phyloP scores from a whole-genome alignment of 305 asterid species.

The Fraxinus baroniana region DNA sequence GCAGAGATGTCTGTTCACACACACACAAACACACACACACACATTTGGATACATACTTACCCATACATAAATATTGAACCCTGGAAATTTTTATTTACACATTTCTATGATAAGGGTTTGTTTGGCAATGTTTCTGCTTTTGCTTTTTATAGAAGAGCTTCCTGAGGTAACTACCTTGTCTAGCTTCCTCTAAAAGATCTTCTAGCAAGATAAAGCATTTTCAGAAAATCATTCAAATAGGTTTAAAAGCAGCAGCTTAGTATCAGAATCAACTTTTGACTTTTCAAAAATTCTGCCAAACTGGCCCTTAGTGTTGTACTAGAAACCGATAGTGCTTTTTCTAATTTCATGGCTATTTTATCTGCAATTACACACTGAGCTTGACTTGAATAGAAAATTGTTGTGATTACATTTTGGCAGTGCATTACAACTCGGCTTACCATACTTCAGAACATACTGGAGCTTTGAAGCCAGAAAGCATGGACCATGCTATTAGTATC shows the following conservation, averaged over 20 bases:
- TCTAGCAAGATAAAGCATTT: not conserved
- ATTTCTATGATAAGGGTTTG: not conserved
- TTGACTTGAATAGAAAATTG: not conserved
- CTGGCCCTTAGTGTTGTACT: not conserved
- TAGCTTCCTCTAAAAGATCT: not conserved
- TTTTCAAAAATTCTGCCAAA: not conserved
- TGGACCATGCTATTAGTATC: conserved; percentile 18
- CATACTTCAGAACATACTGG: conserved; percentile 24
- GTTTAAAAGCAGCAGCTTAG: not conserved
- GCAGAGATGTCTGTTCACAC: not conserved
- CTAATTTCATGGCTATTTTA: not conserved
- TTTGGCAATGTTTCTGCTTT: not conserved
- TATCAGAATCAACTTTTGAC: not conserved
- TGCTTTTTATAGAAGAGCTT: not conserved
- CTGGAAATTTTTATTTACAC: not conserved
- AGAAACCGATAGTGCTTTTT: not conserved
- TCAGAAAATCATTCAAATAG: not conserved
- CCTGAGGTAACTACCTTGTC: not conserved
- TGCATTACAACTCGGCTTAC: conserved; percentile 27
- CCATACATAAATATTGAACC: not conserved
- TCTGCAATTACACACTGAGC: not conserved
- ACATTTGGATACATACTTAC: not conserved
- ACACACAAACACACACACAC: not conserved
- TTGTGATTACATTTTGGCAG: conserved; percentile 26
- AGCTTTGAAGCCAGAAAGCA: conserved; percentile 30